phyloP scores from a whole-genome alignment of 495 filamentous ascomycete species.

The Astrocystis sublimbata region DNA sequence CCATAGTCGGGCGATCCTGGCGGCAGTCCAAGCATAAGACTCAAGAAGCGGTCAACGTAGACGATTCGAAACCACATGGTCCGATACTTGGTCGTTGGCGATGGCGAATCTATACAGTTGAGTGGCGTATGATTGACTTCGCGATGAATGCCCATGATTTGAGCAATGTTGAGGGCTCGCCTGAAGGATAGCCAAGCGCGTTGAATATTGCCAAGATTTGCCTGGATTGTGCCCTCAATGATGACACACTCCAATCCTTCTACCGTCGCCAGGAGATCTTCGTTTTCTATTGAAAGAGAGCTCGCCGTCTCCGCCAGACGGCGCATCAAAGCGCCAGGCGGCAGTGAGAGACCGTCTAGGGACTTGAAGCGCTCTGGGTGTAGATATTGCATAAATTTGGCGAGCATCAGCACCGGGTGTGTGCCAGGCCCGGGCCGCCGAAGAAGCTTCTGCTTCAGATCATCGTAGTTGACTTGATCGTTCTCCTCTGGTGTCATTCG shows the following conservation, averaged over 20 bases:
- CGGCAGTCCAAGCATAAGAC: slow-evolving; percentile 34
- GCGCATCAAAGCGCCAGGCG: slow-evolving; percentile 31
- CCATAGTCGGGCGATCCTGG: slow-evolving; percentile 25
- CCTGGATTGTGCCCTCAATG: slow-evolving; percentile 35
- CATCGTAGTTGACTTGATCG: background rate
- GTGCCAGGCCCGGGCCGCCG: slow-evolving; percentile 32
- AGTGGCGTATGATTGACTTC: slow-evolving; percentile 13
- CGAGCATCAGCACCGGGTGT: slow-evolving; percentile 51
- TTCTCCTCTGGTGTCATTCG: background rate
- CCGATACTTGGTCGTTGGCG: slow-evolving; percentile 5
- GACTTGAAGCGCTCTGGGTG: slow-evolving; percentile 19
- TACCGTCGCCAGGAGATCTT: slow-evolving; percentile 40
- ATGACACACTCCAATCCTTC: slow-evolving; percentile 43
- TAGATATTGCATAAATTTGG: slow-evolving; percentile 39
- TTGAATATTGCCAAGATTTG: slow-evolving; percentile 40
- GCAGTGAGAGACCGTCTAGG: slow-evolving; percentile 17
- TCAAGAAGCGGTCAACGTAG: slow-evolving; percentile 29
- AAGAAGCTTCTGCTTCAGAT: background rate
- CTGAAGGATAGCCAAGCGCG: slow-evolving; percentile 42
- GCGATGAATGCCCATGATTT: slow-evolving; percentile 43
- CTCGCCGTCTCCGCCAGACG: slow-evolving; percentile 35
- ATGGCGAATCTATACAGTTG: slow-evolving; percentile 27
- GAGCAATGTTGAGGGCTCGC: slow-evolving; percentile 36
- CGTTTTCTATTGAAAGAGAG: slow-evolving; percentile 45
- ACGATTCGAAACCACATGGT: slow-evolving; percentile 41